Conservation (phyloP, 805 yeast species). For the Starmerella sirachaensis region DNA sequence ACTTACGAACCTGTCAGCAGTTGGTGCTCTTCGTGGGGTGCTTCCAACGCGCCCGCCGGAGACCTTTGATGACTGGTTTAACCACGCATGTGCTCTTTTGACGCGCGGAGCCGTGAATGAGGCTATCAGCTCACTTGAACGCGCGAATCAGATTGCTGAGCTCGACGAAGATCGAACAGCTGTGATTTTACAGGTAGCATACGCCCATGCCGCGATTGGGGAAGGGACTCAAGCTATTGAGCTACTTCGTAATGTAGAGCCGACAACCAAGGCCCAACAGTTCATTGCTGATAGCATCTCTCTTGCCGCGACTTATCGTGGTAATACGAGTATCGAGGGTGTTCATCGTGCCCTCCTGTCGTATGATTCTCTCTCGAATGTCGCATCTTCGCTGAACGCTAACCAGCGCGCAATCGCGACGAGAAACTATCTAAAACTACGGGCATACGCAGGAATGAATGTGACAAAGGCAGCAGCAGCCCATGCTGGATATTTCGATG, state of each 20-base stretch:
- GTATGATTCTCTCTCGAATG: conserved; percentile 10
- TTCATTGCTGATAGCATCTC: conserved; percentile 37
- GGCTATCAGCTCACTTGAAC: conserved; percentile 36
- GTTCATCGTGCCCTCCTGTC: conserved; percentile 15
- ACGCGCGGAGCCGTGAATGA: conserved; percentile 31
- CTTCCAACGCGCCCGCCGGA: not conserved
- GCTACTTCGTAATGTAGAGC: conserved; percentile 29
- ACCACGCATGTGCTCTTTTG: conserved; percentile 42
- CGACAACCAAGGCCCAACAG: conserved; percentile 20
- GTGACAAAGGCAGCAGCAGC: conserved; percentile 16
- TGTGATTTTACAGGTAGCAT: conserved; percentile 50
- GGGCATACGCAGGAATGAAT: conserved; percentile 29
- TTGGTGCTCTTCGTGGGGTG: conserved; percentile 26
- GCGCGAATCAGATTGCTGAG: conserved; percentile 35
- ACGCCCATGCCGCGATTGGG: conserved; percentile 35
- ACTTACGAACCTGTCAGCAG: conserved; percentile 50
- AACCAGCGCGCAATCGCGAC: conserved; percentile 29
- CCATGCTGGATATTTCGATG: conserved; percentile 15
- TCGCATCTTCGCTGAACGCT: conserved; percentile 12
- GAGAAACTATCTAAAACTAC: conserved; percentile 34
- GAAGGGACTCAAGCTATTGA: conserved; percentile 19
- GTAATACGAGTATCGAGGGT: conserved; percentile 6
- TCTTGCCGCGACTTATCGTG: conserved; percentile 10
- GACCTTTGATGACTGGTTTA: conserved; percentile 50
- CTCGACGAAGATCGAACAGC: conserved; percentile 36